Percentiles rank a stretch among this genome's conserved stretches.
Conservation (phyloP, 805 yeast genomes). For the Kazachstania africana region DNA sequence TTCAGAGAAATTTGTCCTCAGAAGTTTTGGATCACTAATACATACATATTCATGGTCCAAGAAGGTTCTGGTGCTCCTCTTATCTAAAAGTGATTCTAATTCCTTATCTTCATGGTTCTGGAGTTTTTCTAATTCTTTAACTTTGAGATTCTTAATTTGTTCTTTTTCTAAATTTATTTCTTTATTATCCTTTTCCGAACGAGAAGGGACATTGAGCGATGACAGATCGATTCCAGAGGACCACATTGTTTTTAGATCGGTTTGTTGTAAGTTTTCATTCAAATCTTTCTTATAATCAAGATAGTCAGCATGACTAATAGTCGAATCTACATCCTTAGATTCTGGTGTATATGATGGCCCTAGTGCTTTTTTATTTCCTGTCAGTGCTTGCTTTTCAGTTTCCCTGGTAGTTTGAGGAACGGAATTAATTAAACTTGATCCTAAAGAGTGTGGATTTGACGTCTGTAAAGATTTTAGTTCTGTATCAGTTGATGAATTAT, state of each 20-base stretch:
- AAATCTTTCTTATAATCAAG: not conserved
- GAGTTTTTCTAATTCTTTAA: too few species aligned
- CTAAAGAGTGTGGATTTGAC: slow-evolving; percentile 9
- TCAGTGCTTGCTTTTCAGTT: slow-evolving; percentile 8
- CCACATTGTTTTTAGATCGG: slow-evolving; percentile 1
- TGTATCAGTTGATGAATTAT: not conserved
- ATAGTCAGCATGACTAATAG: too few species aligned
- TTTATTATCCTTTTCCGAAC: not conserved
- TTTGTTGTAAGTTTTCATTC: not conserved
- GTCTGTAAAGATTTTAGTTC: not conserved
- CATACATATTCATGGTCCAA: slow-evolving; percentile 10
- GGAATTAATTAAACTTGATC: slow-evolving; percentile 22
- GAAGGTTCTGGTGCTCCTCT: not conserved
- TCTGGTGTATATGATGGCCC: too few species aligned
- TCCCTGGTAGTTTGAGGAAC: slow-evolving; percentile 18
- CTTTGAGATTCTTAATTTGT: too few species aligned
- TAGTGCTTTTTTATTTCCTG: slow-evolving; percentile 6
- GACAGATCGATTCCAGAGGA: not conserved
- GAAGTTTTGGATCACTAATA: slow-evolving; percentile 10
- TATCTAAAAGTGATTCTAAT: not conserved
- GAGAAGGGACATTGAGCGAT: not conserved
- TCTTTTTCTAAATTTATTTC: not conserved
- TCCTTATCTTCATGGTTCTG: too few species aligned
- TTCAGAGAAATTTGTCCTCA: slow-evolving; percentile 11
- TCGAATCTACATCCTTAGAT: too few species aligned